phyloP scores from a whole-genome alignment of 495 filamentous ascomycete species.

The Penicillium ochrochloron region DNA sequence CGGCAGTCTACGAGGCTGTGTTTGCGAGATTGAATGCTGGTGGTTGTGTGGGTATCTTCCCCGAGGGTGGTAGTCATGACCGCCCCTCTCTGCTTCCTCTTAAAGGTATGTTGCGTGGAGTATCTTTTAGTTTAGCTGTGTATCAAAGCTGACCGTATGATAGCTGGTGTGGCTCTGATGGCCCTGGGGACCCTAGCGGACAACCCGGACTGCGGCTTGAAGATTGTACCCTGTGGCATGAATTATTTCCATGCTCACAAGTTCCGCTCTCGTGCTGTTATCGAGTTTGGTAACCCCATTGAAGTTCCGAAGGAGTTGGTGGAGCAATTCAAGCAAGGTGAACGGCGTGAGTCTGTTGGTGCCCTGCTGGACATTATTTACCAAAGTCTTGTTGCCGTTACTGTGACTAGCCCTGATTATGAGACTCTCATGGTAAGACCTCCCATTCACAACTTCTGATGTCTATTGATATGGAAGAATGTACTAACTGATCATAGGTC shows the following conservation, averaged over 20 bases:
- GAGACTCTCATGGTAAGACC: constrained; percentile 87
- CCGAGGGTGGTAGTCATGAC: constrained; percentile 97
- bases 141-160: constrained; percentile 2
- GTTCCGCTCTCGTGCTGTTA: constrained; percentile 93
- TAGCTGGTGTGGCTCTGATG: constrained; percentile 97
- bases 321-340: constrained; percentile 78
- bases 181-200: constrained; percentile 90
- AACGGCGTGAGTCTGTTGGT: constrained; percentile 83
- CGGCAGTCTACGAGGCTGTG: constrained; percentile 89
- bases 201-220: constrained; percentile 86
- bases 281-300: constrained; percentile 91
- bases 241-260: constrained; percentile 99
- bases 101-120: constrained; percentile 61
- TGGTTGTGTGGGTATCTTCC: constrained; percentile 95
- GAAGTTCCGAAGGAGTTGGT: constrained; percentile 82
- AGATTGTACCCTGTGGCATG: constrained; percentile 99
- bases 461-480: background rate
- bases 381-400: constrained; percentile 82
- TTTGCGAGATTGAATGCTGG: constrained; percentile 79
- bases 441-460: no score
- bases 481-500: constrained; percentile 53
- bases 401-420: constrained; percentile 91
- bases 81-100: constrained; percentile 89
- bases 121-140: background rate
- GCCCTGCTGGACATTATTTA: constrained; percentile 84